Evolutionary conservation across 352 stramenopile species (phyloP).

Genomic region (Phytophthora podocarpi): DNA sequence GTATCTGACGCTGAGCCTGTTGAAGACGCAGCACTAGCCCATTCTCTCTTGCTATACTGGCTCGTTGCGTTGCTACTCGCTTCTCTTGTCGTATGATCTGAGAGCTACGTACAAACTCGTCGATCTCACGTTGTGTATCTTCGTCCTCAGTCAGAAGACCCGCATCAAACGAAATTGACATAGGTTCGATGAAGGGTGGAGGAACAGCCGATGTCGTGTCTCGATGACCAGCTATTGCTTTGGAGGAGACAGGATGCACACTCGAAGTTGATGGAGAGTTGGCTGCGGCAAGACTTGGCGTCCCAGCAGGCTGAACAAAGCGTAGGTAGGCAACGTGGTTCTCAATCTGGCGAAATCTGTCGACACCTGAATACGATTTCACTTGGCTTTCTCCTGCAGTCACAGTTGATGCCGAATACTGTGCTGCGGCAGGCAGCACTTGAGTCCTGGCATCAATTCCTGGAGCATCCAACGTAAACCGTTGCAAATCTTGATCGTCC

Average conservation of each 20-base stretch:
- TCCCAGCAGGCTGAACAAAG: constrained; percentile 22
- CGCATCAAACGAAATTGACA: constrained; percentile 32
- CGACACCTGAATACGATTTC: constrained; percentile 3
- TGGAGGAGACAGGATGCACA: constrained; percentile 21
- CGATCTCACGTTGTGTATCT: constrained; percentile 48
- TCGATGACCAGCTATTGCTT: not conserved
- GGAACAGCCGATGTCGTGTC: not conserved
- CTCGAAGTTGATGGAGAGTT: constrained; percentile 13
- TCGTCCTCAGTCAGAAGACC: constrained; percentile 45
- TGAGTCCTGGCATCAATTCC: not conserved
- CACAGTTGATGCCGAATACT: not conserved
- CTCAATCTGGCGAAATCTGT: constrained; percentile 48
- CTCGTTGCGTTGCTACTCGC: constrained; percentile 24
- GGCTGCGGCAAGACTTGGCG: constrained; percentile 3
- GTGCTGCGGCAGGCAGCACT: not conserved
- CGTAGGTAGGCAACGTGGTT: constrained; percentile 38
- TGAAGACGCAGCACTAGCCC: constrained; percentile 69
- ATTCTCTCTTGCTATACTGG: constrained; percentile 58
- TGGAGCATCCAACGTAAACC: constrained; percentile 31
- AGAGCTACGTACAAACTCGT: constrained; percentile 56
- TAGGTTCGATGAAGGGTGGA: constrained; percentile 14
- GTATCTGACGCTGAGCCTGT: constrained; percentile 72
- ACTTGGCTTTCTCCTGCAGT: not conserved
- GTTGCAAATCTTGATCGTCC: constrained; percentile 32
- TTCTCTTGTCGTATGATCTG: constrained; percentile 42